A percentile compares a stretch with the other conserved stretches of the same genome.
These are phyloP conservation scores for Fusarium longipes DNA, from an alignment of 2,329 filamentous ascomycete species.

Conservation along the genomic window DNA sequence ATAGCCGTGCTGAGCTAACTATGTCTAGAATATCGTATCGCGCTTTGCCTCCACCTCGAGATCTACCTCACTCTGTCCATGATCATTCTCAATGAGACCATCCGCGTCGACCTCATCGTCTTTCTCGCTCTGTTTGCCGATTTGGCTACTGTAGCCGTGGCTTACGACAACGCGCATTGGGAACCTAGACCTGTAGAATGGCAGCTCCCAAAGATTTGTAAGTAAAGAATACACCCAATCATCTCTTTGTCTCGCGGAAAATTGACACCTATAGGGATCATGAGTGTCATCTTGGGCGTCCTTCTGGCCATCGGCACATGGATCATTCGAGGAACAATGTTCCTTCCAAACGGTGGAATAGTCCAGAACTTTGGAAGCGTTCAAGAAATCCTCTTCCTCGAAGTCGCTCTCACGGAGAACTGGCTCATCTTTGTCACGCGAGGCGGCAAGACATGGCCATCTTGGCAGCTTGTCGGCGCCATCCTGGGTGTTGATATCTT, in stretches of 20 bases:
- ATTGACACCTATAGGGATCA: neutral
- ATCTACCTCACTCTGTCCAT: slow-evolving; percentile 25
- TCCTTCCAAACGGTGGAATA: neutral
- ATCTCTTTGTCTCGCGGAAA: neutral
- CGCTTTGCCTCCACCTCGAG: slow-evolving; percentile 15
- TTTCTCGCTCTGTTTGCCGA: slow-evolving; percentile 17
- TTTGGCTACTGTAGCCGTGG: slow-evolving; percentile 21
- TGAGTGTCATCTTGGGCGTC: slow-evolving; percentile 16
- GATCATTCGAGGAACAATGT: slow-evolving; percentile 2
- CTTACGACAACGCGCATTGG: slow-evolving; percentile 35
- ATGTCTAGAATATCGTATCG: slow-evolving; percentile 17
- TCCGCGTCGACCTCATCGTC: slow-evolving; percentile 13
- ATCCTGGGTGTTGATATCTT: slow-evolving; percentile 16
- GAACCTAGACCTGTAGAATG: slow-evolving; percentile 22
- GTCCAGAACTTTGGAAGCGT: slow-evolving; percentile 23
- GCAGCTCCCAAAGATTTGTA: slow-evolving; percentile 28
- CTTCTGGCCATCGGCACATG: slow-evolving; percentile 10
- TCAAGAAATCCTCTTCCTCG: slow-evolving; percentile 23
- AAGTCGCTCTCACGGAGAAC: slow-evolving; percentile 31
- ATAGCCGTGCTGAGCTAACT: neutral
- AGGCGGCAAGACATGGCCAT: slow-evolving; percentile 32
- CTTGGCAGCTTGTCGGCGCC: slow-evolving; percentile 27
- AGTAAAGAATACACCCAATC: neutral
- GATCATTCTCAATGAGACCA: slow-evolving; percentile 34
- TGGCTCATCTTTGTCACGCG: slow-evolving; percentile 34